phyloP scores from a whole-genome alignment of 352 stramenopile genomes.

The Pythium pyrilobum region DNA sequence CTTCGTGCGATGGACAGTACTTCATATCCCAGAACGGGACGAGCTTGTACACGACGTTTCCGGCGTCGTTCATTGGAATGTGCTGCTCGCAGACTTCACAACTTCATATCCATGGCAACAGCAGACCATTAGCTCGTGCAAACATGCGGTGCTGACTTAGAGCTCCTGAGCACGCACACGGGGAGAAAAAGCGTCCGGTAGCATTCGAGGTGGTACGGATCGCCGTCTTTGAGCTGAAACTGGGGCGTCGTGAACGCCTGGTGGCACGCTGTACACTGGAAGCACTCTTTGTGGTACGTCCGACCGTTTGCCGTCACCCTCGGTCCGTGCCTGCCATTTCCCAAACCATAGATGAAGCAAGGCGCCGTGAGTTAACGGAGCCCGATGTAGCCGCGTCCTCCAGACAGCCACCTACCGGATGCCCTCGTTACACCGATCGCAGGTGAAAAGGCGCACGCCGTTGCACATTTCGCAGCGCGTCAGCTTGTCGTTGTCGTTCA shows the following conservation, averaged over 20 bases:
- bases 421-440: slow-evolving; percentile 21
- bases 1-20: slow-evolving; percentile 59
- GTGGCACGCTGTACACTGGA: slow-evolving; percentile 38
- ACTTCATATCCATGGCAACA: no score
- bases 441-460: slow-evolving; percentile 35
- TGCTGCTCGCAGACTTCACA: slow-evolving; percentile 60
- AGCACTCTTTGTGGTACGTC: slow-evolving; percentile 34
- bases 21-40: slow-evolving; percentile 64
- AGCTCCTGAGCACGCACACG: background rate
- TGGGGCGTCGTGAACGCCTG: slow-evolving; percentile 20
- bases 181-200: slow-evolving; percentile 64
- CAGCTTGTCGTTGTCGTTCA: slow-evolving; percentile 31
- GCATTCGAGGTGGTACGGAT: slow-evolving; percentile 65
- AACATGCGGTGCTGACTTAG: no score
- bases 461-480: slow-evolving; percentile 36
- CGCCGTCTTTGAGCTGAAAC: slow-evolving; percentile 39
- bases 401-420: no score
- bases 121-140: no score
- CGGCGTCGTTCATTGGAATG: slow-evolving; percentile 41
- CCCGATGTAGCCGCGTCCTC: no score
- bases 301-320: slow-evolving; percentile 20
- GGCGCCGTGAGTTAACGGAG: no score
- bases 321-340: slow-evolving; percentile 9
- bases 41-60: slow-evolving; percentile 57
- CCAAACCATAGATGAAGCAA: no score